Base-by-base conservation (phyloP, 108 stramenopile species). In the Pseudonitzschia multiseries region DNA sequence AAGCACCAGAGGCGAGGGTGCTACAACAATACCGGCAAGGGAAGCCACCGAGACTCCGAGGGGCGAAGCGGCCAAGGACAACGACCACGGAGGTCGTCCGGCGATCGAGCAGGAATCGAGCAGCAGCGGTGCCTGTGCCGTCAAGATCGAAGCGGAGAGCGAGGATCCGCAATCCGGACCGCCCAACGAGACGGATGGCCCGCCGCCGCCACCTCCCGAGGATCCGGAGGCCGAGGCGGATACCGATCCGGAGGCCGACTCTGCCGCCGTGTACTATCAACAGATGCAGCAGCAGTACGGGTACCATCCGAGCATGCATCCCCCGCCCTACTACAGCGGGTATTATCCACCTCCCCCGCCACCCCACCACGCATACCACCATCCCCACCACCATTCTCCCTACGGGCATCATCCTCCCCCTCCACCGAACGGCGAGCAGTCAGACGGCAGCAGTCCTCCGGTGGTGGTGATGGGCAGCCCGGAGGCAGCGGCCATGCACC, bases 231-330 rank as follows among this genome's bases (percentile, higher is more conserved):
- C 46, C 1, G 46, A 48, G 4, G 46, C 9, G 26, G 57, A 59
- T 8, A 27, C 14, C 12, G 36, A 62, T 26, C 32, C 61, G 33
- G 61, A 62, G 15, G 61, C 29, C 20, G 61, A 62, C 18, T 8
- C 61, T 4, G 32, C 29, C 33, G 61, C 61, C 6, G 61, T 33
- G 14, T 62, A 62, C 20, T 29, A 62, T 21, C 61, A 62, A 33
- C 61, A 62, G 36, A 62, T 62, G 61, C 29, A 59, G 29, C 61
- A 62, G 12, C 32, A 31, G 17, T 62, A 62, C 31, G 61, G 61
- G 15, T 62, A 62, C 31, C 61, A 62, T n/a, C 61, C 61, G 15
- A 33, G 61, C n/a, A 33, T 40, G 20, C 61, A 62, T 62, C 61
- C 61, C 2, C 61, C 61, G 31, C 61, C 29, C 32, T 62, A 33